These are phyloP conservation scores for Citrullus colocynthis DNA, from an alignment of 306 rosid species.

Conservation along the genomic window DNA sequence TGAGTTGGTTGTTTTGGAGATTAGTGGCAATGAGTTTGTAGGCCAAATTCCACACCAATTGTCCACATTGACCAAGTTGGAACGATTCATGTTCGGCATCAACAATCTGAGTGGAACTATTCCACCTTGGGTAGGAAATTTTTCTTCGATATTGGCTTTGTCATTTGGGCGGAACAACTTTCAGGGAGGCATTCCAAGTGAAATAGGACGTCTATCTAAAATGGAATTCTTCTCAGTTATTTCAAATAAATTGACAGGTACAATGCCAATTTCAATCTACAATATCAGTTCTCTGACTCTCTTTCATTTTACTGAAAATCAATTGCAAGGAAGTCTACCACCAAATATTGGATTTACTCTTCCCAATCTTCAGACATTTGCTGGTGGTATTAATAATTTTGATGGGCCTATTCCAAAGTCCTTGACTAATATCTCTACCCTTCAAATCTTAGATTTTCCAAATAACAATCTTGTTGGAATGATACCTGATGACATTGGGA, in stretches of 20 bases:
- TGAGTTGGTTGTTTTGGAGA: not conserved
- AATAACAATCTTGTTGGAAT: conserved; percentile 19
- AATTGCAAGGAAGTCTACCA: conserved; percentile 29
- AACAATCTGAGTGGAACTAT: conserved; percentile 32
- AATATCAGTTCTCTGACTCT: not conserved
- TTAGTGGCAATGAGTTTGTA: not conserved
- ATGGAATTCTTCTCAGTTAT: not conserved
- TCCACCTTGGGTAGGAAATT: conserved; percentile 39
- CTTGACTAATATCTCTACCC: conserved; percentile 27
- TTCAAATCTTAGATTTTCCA: conserved; percentile 21
- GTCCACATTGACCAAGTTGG: conserved; percentile 4
- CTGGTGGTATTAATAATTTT: conserved; percentile 21
- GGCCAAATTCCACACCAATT: conserved; percentile 16
- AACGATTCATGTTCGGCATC: not conserved
- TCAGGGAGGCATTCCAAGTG: not conserved
- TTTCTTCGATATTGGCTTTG: conserved; percentile 20
- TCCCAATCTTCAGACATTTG: conserved; percentile 24
- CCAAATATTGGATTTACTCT: conserved; percentile 30
- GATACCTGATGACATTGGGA: conserved; percentile 25
- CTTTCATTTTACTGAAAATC: conserved; percentile 18
- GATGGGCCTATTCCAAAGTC: conserved; percentile 27
- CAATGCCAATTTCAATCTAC: not conserved
- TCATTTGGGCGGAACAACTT: not conserved
- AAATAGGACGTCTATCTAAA: not conserved
- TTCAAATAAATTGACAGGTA: not conserved